Conservation (phyloP, 345 rosid species). For the Eucalyptus curtisii region DNA sequence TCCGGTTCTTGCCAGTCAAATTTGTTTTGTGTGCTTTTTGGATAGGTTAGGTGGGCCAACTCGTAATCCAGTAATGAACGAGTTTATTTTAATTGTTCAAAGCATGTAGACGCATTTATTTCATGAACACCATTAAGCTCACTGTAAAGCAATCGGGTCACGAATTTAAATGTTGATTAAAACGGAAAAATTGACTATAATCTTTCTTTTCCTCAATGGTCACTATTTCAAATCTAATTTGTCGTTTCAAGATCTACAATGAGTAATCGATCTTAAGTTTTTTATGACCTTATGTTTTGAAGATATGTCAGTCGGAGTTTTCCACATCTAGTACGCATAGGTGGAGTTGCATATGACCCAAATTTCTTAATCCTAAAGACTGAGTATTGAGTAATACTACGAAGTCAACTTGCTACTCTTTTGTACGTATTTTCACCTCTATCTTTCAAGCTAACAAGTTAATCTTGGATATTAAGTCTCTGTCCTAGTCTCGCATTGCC, state of each 20-base stretch:
- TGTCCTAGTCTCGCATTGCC: not conserved
- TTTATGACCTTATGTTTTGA: not conserved
- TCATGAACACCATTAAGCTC: not conserved
- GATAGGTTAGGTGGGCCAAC: not conserved
- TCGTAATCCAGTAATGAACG: not conserved
- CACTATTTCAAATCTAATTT: not conserved
- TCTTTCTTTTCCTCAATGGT: not conserved
- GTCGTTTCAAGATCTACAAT: not conserved
- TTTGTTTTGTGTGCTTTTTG: not conserved
- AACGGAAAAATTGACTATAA: not conserved
- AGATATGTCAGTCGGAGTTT: not conserved
- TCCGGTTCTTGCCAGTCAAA: not conserved
- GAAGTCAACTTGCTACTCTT: not conserved
- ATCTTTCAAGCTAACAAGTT: not conserved
- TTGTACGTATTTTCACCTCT: not conserved
- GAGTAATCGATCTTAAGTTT: not conserved
- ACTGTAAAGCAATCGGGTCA: not conserved
- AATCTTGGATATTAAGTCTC: not conserved
- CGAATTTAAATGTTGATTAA: not conserved
- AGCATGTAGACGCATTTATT: not conserved
- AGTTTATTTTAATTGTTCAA: not conserved
- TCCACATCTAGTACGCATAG: not conserved
- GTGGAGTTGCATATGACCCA: not conserved
- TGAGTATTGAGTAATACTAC: not conserved
- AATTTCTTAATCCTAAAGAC: not conserved